These are phyloP conservation scores for Talaromyces liani DNA, from an alignment of 495 filamentous ascomycete species.

Conservation along the genomic window DNA sequence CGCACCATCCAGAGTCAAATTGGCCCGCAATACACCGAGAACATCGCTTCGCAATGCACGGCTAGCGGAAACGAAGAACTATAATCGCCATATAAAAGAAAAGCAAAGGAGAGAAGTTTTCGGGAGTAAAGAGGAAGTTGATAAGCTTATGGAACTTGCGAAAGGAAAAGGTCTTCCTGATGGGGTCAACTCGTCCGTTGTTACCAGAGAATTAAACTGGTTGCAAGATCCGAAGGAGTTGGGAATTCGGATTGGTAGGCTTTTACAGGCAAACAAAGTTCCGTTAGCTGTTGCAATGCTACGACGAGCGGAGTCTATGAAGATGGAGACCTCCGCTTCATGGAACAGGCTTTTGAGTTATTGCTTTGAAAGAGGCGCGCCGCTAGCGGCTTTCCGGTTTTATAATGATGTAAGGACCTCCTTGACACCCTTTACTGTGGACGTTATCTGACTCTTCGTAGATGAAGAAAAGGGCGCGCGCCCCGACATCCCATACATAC, in stretches of 20 bases:
- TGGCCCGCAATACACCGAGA: neutral
- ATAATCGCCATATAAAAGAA: neutral
- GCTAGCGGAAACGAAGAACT: neutral
- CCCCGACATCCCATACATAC: slow-evolving; percentile 69
- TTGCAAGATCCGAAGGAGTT: slow-evolving; percentile 60
- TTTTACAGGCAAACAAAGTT: slow-evolving; percentile 46
- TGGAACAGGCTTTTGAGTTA: slow-evolving; percentile 86
- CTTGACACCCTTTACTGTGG: neutral
- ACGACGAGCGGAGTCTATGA: slow-evolving; percentile 52
- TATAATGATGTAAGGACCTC: slow-evolving; percentile 67
- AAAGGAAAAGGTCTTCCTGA: neutral
- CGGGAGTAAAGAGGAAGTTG: neutral
- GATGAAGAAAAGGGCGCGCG: slow-evolving; percentile 89
- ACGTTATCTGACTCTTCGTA: slow-evolving; percentile 21
- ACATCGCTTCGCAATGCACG: neutral
- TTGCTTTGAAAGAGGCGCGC: slow-evolving; percentile 48
- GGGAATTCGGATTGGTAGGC: slow-evolving; percentile 48
- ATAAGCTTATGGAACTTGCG: slow-evolving; percentile 6
- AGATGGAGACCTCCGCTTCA: slow-evolving; percentile 55
- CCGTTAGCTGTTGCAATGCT: slow-evolving; percentile 59
- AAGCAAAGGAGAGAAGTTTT: neutral
- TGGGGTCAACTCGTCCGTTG: slow-evolving; percentile 14
- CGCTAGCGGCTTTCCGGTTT: slow-evolving; percentile 59
- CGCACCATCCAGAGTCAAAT: neutral
- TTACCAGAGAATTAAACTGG: slow-evolving; percentile 52